Evolutionary conservation across 495 filamentous ascomycete genomes (phyloP), one percentile per base, ranked within the genome.

Genomic region (Bryoglossum gracile): DNA sequence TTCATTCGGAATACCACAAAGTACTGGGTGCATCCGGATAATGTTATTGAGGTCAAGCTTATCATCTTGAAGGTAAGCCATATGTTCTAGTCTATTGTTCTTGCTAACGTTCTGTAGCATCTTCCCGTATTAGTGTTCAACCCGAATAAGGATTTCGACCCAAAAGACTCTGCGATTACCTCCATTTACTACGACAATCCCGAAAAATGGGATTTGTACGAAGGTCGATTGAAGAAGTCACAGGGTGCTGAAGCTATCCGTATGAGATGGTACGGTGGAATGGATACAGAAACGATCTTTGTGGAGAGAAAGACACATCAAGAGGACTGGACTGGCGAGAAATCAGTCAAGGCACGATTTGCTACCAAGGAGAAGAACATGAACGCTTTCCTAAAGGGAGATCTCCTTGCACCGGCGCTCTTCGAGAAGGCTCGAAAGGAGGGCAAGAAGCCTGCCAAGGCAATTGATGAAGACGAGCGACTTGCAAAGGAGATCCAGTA

Each of bases 1-100:
- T 99, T 99, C 59, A 77, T 99, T 46, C 82, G 92, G 14, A 87
- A 99, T 62, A 99, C 92, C 0, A 99, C 92, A 2, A 99, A 99
- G 62, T 99, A 97, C 73, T 99, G 92, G 92, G 91, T 99, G 41
- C 92, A 99, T 58, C 87, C 86, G 6, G 94, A 99, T 64, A 97
- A 99, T 61, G 92, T 99, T 62, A 97, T 92, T 3, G 92, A 99
- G 65, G 66, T 99, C 48, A 99, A 99, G 65, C 74, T 99, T 61
- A 89, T 99, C 53, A 87, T 99, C 54, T 73, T 98, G 24, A 96
- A 98, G 70, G 78, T 80, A 58, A 19, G 59, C 30, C 30, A 14
- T 21, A 10, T 2, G 1, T 37, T 10, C 13, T 1, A 10, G 13
- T 6, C 13, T 16, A 30, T n/a, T 16, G 8, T 8, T 14, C 42